Percentiles rank a stretch among this genome's conserved stretches.
These are phyloP conservation scores for Platanthera zijinensis DNA, from an alignment of 106 monocot genomes.

Conservation along the genomic window DNA sequence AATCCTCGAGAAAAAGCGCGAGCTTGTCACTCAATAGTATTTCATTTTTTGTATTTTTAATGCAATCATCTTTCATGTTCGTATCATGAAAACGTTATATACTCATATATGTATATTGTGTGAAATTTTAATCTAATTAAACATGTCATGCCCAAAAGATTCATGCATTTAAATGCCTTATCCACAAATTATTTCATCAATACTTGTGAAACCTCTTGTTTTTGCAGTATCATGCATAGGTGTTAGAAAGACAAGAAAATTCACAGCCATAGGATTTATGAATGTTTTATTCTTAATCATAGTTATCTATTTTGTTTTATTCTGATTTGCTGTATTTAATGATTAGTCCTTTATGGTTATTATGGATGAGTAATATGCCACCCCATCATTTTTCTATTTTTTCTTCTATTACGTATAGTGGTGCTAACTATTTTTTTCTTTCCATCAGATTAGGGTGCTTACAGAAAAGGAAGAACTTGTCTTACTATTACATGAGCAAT, in stretches of 20 bases:
- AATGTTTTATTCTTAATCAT: too few relatives aligned
- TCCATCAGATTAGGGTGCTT: constrained; percentile 53
- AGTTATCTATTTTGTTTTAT: neutral
- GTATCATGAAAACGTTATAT: neutral
- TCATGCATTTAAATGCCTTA: too few relatives aligned
- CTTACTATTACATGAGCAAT: constrained; percentile 65
- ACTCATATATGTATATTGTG: neutral
- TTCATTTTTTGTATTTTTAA: too few relatives aligned
- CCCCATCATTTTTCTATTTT: neutral
- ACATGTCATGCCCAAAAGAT: too few relatives aligned
- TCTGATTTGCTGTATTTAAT: neutral
- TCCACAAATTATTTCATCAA: too few relatives aligned
- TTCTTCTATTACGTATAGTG: neutral
- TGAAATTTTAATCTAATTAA: too few relatives aligned
- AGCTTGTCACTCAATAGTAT: too few relatives aligned
- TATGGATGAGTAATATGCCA: neutral
- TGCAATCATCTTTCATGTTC: neutral
- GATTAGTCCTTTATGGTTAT: neutral
- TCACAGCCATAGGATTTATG: neutral
- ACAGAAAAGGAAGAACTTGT: constrained; percentile 82
- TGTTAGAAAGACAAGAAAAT: neutral
- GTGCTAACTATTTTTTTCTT: neutral
- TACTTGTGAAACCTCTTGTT: too few relatives aligned
- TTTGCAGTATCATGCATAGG: neutral
- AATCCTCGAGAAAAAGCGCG: too few relatives aligned